Percentiles rank a stretch among this genome's conserved stretches.
phyloP scores from a whole-genome alignment of 345 rosid genomes.

The Lumnitzera littorea region DNA sequence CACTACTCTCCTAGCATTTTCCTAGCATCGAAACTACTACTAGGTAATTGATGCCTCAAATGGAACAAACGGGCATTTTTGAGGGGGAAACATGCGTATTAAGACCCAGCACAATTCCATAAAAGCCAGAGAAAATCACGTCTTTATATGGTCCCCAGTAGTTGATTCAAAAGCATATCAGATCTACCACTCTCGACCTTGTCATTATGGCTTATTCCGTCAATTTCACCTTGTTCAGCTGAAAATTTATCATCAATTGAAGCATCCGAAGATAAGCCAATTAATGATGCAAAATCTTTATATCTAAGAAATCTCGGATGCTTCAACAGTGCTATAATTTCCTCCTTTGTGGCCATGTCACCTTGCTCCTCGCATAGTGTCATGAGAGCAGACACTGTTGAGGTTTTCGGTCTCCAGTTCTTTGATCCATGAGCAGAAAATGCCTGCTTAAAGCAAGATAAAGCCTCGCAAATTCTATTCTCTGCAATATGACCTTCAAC shows the following conservation, averaged over 20 bases:
- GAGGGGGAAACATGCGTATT: too few relatives aligned
- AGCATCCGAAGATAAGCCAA: slow-evolving; percentile 22
- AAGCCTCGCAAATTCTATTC: slow-evolving; percentile 42
- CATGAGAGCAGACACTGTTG: slow-evolving; percentile 36
- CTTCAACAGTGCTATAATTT: slow-evolving; percentile 38
- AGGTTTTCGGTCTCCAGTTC: slow-evolving; percentile 71
- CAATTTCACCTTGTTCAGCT: slow-evolving; percentile 15
- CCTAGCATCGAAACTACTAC: too few relatives aligned
- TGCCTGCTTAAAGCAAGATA: slow-evolving; percentile 60
- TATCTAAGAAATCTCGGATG: slow-evolving; percentile 49
- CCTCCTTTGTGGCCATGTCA: slow-evolving; percentile 43
- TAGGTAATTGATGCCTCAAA: too few relatives aligned
- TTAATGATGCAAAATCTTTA: slow-evolving; percentile 34
- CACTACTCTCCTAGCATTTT: too few relatives aligned
- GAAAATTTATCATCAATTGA: slow-evolving; percentile 6
- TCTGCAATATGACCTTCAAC: slow-evolving; percentile 61
- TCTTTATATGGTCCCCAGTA: too few relatives aligned
- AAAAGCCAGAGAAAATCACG: too few relatives aligned
- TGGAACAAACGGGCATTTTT: too few relatives aligned
- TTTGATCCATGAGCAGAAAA: slow-evolving; percentile 40
- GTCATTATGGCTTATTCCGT: too few relatives aligned
- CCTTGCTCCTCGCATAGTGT: slow-evolving; percentile 61
- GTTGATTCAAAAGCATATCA: too few relatives aligned
- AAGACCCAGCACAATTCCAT: too few relatives aligned
- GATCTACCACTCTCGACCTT: too few relatives aligned